Conservation (phyloP, 257 asterid species). For the Lavandula angustifolia region DNA sequence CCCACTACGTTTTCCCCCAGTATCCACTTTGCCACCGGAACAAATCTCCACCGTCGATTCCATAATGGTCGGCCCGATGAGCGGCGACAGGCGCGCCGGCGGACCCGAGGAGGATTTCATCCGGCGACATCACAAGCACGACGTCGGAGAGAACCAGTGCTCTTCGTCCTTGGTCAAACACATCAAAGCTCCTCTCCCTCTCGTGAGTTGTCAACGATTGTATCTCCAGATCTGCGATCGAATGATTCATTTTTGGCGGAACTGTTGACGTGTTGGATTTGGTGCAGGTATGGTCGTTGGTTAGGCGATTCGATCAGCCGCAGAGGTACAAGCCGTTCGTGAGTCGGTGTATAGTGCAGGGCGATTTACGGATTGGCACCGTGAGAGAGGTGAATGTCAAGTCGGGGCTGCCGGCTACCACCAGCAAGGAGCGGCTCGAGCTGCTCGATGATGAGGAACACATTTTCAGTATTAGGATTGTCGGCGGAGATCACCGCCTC, state of each 20-base stretch:
- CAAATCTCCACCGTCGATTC: constrained; percentile 6
- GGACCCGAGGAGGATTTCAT: constrained; percentile 65
- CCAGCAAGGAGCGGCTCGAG: constrained; percentile 85
- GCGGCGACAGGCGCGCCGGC: constrained; percentile 43
- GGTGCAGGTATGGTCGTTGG: constrained; percentile 84
- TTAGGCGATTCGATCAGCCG: constrained; percentile 89
- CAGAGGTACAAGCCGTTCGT: constrained; percentile 92
- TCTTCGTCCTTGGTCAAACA: constrained; percentile 74
- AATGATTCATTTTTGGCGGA: background rate
- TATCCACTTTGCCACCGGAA: constrained; percentile 8
- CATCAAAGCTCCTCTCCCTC: constrained; percentile 85
- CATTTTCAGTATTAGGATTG: constrained; percentile 75
- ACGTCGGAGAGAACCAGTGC: constrained; percentile 72
- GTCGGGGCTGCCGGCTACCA: constrained; percentile 89
- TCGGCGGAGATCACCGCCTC: constrained; percentile 94
- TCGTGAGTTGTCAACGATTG: constrained; percentile 45
- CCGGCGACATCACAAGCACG: constrained; percentile 71
- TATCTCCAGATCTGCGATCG: constrained; percentile 28
- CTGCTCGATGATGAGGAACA: constrained; percentile 78
- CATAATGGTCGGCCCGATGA: constrained; percentile 40
- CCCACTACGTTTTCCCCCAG: constrained; percentile 23
- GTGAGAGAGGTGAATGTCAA: constrained; percentile 83
- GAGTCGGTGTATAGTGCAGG: constrained; percentile 74
- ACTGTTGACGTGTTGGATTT: background rate
- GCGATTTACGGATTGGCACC: constrained; percentile 81